Base-by-base conservation (phyloP, 768 basidiomycete species). In the Neoboletus magnificus region DNA sequence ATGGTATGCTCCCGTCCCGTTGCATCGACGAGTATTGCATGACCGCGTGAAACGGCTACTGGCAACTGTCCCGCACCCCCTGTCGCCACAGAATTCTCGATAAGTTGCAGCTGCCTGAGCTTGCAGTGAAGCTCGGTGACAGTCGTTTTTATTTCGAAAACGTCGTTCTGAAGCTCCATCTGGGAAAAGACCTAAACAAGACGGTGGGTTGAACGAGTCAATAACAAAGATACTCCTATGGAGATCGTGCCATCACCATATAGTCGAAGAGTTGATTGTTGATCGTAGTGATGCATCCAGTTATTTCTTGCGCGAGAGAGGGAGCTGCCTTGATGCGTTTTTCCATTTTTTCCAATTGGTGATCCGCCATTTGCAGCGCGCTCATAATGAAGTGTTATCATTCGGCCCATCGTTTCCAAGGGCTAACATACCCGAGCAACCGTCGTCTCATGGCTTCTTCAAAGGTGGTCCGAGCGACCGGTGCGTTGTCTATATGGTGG, bases 11-110 rank as follows among this genome's bases (percentile, higher is more conserved):
- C 54, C 10, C 45, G 36, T 13, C 54, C 54, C 10, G 54, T 47
- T 22, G 49, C 49, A 25, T 56, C 54, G 10, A 56, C 29, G 5
- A 58, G 32, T 18, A 37, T 36, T 5, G 11, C 54, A 46, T 55
- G 12, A 3, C 39, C 54, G 5, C 39, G 16, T 5, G 53, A 49
- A 9, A 58, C 11, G 23, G 22, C 2, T 23, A 33, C 13, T 1
- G 54, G 37, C 9, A 50, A 23, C 20, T 15, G 48, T 22, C 10
- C 25, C 6, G 45, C 10, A 2, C 40, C 25, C 9, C 22, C 29
- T 11, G 32, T 22, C n/a, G 20, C n/a, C 41, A 43, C 6, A 2
- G 16, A 20, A 27, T 10, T 36, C 35, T 48, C 51, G 9, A 57
- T 30, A 2, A n/a, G 3, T 10, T 29, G 44, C 7, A 23, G 22